phyloP scores from a whole-genome alignment of 2,329 filamentous ascomycete species.

The Davidsoniella eucalypti region DNA sequence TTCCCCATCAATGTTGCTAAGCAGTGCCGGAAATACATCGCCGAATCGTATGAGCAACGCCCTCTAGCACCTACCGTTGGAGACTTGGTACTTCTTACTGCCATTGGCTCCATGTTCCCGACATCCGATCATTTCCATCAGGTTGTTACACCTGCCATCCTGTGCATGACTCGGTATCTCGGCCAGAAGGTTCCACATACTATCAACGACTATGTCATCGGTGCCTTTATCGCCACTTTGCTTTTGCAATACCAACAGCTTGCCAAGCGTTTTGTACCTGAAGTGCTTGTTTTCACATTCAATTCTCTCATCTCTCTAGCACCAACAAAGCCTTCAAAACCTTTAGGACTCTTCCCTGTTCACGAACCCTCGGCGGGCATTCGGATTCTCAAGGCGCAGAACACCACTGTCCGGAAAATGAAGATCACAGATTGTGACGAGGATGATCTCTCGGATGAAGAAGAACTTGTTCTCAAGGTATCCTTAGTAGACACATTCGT shows the following conservation, averaged over 20 bases:
- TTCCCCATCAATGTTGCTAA: slow-evolving; percentile 64
- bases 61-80: slow-evolving; percentile 34
- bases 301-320: slow-evolving; percentile 55
- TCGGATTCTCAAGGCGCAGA: slow-evolving; percentile 30
- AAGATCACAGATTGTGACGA: slow-evolving; percentile 40
- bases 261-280: slow-evolving; percentile 77
- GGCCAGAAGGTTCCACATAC: slow-evolving; percentile 55
- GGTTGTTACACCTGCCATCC: slow-evolving; percentile 76
- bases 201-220: slow-evolving; percentile 51
- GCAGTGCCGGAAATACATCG: slow-evolving; percentile 60
- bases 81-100: slow-evolving; percentile 70
- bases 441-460: slow-evolving; percentile 14
- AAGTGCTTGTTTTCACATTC: slow-evolving; percentile 65
- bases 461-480: slow-evolving; percentile 30
- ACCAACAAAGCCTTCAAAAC: slow-evolving; percentile 31
- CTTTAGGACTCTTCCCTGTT: slow-evolving; percentile 42
- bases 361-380: slow-evolving; percentile 37
- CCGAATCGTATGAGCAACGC: slow-evolving; percentile 32
- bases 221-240: slow-evolving; percentile 64
- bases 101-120: slow-evolving; percentile 71
- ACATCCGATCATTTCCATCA: slow-evolving; percentile 97
- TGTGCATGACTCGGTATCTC: slow-evolving; percentile 70
- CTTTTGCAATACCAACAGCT: slow-evolving; percentile 67
- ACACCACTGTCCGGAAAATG: slow-evolving; percentile 32
- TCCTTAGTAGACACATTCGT: slow-evolving; percentile 46